Evolutionary conservation across 352 stramenopile genomes (phyloP).

Genomic region (Globisporangium paroecandrum): DNA sequence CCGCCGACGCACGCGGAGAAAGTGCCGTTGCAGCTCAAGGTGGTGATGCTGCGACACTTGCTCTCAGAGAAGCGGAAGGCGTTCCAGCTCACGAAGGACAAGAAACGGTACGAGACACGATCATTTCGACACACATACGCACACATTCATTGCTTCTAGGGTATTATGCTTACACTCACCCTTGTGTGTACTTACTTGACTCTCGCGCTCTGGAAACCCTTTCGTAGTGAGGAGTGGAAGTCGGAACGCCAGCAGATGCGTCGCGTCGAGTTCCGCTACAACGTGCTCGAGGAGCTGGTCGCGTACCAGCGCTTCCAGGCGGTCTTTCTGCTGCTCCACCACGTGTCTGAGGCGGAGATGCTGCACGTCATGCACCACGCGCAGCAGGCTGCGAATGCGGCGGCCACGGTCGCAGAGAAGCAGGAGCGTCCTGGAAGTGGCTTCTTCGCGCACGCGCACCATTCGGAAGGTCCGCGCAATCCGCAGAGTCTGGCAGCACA

Average conservation of each 20-base stretch:
- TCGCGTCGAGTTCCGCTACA: slow-evolving; percentile 59
- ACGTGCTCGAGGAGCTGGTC: slow-evolving; percentile 63
- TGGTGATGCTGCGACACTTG: slow-evolving; percentile 46
- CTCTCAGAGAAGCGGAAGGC: slow-evolving; percentile 57
- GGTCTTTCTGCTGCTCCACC: slow-evolving; percentile 64
- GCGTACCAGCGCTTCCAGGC: slow-evolving; percentile 60
- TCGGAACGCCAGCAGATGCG: slow-evolving; percentile 45
- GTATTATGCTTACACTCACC: not conserved
- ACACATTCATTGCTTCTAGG: not conserved
- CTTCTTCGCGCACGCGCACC: not conserved
- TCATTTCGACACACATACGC: not conserved
- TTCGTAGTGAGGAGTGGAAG: slow-evolving; percentile 44
- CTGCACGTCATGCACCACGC: slow-evolving; percentile 47
- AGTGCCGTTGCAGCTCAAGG: slow-evolving; percentile 50
- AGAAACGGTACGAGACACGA: slow-evolving; percentile 21
- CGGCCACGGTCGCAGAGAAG: not conserved
- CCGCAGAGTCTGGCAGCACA: not conserved
- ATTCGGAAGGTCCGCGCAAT: not conserved
- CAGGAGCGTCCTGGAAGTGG: not conserved
- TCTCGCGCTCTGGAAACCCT: not conserved
- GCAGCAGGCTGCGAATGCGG: slow-evolving; percentile 19
- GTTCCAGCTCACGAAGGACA: slow-evolving; percentile 42
- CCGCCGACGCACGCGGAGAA: slow-evolving; percentile 28
- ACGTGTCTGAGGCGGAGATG: slow-evolving; percentile 61
- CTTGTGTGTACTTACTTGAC: not conserved